phyloP scores from a whole-genome alignment of 805 yeast species.

The Saccharomycopsis sp. region DNA sequence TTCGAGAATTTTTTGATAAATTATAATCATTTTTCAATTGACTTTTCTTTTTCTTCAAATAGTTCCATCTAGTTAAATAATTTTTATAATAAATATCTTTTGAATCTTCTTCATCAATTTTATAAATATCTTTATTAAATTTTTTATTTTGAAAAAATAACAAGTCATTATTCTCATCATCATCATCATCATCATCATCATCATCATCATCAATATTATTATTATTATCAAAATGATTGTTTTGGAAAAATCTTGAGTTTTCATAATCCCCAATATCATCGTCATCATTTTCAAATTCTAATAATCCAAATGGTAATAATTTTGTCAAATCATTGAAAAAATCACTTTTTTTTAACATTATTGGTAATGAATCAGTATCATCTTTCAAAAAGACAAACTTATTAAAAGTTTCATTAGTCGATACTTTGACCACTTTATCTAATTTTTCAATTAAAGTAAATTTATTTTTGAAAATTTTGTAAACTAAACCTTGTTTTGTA shows the following conservation, averaged over 20 bases:
- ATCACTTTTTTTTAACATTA: slow-evolving; percentile 36
- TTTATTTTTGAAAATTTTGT: slow-evolving; percentile 26
- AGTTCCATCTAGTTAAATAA: too few relatives aligned
- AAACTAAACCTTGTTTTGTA: slow-evolving; percentile 62
- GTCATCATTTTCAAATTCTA: neutral
- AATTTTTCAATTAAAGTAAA: slow-evolving; percentile 31
- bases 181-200: neutral
- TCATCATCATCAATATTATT: neutral
- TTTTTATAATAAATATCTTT: too few relatives aligned
- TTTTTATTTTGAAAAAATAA: too few relatives aligned
- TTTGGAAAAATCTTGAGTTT: neutral
- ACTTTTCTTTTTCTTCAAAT: too few relatives aligned
- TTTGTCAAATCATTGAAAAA: slow-evolving; percentile 42
- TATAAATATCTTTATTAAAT: too few relatives aligned
- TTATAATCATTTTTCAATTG: too few relatives aligned
- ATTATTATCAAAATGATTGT: neutral
- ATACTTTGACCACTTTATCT: slow-evolving; percentile 51
- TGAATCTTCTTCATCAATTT: too few relatives aligned
- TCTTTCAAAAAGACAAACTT: slow-evolving; percentile 61
- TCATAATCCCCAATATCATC: neutral
- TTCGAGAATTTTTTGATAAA: too few relatives aligned
- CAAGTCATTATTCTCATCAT: too few relatives aligned
- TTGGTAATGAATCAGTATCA: slow-evolving; percentile 48
- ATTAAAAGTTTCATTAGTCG: slow-evolving; percentile 53
- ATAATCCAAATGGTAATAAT: slow-evolving; percentile 33